Evolutionary conservation across 495 filamentous ascomycete species (phyloP), one percentile per base, ranked within the genome.

Genomic region (Polyplosphaeria fusca): DNA sequence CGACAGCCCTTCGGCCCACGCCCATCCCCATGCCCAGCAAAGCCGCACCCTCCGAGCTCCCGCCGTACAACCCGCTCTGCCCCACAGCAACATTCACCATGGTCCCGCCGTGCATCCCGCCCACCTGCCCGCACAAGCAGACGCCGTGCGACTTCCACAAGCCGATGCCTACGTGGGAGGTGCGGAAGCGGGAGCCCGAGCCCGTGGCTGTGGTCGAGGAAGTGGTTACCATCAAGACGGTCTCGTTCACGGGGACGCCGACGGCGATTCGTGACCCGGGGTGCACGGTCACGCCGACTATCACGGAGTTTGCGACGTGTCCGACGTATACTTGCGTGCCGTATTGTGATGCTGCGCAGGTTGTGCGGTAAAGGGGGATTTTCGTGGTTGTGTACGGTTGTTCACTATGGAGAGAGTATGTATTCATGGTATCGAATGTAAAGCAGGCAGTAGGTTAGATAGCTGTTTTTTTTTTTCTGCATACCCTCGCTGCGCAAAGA

Each of bases 321-420:
- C 55, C 55, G 1, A 59, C 55, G 23, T 59, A 52, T 19, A 52
- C 55, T 37, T 59, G 55, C 47, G 45, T 51, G 47, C 47, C 55
- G 38, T 58, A 26, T 20, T 42, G 45, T 42, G 43, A 57, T 42
- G 13, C 42, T 25, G 5, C 12, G 20, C 44, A 48, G 44, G 53
- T 50, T 42, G 45, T 57, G 22, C 9, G 45, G 23, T 44, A 50
- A 19, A 35, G 28, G 23, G 38, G 19, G 25, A 23, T 5, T n/a
- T n/a, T n/a, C n/a, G n/a, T n/a, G n/a, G n/a, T n/a, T n/a, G n/a
- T n/a, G n/a, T n/a, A n/a, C n/a, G n/a, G n/a, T n/a, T n/a, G n/a
- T n/a, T n/a, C n/a, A n/a, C n/a, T n/a, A n/a, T n/a, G n/a, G n/a
- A n/a, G n/a, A n/a, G n/a, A n/a, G n/a, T n/a, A n/a, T n/a, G n/a